A percentile compares a stretch with the other conserved stretches of the same genome.
phyloP scores from a whole-genome alignment of 805 yeast species.

The Scheffersomyces coipomensis region DNA sequence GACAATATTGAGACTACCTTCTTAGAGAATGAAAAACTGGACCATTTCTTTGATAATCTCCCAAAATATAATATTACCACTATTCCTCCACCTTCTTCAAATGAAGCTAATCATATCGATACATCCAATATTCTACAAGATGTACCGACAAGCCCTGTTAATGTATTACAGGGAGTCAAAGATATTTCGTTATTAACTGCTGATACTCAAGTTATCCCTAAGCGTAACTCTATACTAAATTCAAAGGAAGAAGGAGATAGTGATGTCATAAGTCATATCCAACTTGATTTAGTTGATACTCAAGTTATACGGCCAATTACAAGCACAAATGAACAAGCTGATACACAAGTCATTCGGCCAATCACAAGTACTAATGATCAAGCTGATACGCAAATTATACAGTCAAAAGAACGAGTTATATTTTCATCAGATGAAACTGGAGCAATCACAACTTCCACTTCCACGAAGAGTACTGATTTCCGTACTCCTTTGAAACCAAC shows the following conservation, averaged over 20 bases:
- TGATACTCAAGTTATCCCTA: conserved; percentile 2
- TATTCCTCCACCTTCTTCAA: neutral
- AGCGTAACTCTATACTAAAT: no score
- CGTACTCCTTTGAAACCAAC: neutral
- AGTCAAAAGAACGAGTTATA: neutral
- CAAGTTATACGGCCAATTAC: no score
- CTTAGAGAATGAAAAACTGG: neutral
- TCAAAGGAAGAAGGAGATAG: no score
- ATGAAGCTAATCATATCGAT: neutral
- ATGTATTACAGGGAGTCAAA: neutral
- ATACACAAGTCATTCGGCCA: conserved; percentile 4
- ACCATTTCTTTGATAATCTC: neutral
- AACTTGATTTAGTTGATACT: no score
- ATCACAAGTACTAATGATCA: neutral
- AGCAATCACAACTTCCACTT: neutral
- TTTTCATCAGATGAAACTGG: conserved; percentile 1
- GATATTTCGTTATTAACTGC: neutral
- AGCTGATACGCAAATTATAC: neutral
- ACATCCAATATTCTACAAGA: neutral
- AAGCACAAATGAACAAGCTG: no score
- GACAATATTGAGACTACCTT: neutral
- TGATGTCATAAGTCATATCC: no score
- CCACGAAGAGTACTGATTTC: neutral
- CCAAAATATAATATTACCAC: neutral
- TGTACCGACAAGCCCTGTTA: no score